Conservation (phyloP, 805 yeast species). For the Ogataea chonburiensis region DNA sequence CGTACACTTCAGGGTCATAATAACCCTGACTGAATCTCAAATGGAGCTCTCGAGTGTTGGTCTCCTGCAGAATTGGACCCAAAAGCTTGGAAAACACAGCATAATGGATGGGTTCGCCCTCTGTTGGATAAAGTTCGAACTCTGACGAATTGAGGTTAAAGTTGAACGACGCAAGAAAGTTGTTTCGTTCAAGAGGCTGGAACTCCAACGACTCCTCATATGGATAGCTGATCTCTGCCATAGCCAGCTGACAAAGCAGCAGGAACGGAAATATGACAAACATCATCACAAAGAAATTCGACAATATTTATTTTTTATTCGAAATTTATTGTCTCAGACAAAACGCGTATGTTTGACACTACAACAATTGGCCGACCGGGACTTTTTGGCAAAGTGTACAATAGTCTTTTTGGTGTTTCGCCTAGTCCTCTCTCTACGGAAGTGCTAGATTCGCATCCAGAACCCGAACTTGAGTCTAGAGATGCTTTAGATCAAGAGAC, state of each 20-base stretch:
- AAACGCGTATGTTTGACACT: constrained; percentile 10
- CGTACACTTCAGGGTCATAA: constrained; percentile 93
- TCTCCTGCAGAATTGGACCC: constrained; percentile 68
- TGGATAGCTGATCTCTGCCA: constrained; percentile 32
- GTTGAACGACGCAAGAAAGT: constrained; percentile 65
- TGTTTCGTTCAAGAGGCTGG: constrained; percentile 72
- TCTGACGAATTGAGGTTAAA: constrained; percentile 61
- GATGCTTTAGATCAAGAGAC: constrained; percentile 14
- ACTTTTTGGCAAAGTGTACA: constrained; percentile 23
- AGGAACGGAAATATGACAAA: constrained; percentile 1
- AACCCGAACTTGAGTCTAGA: no score
- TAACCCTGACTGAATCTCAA: constrained; percentile 89
- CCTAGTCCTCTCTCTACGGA: constrained; percentile 23
- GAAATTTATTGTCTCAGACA: constrained; percentile 1
- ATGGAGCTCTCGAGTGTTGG: constrained; percentile 74
- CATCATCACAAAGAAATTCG: not conserved
- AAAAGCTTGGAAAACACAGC: constrained; percentile 76
- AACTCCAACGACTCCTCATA: constrained; percentile 63
- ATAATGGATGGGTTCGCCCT: constrained; percentile 42
- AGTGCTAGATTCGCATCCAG: constrained; percentile 6
- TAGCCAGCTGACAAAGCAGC: constrained; percentile 5
- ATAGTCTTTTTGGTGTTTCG: constrained; percentile 17
- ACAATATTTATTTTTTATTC: no score
- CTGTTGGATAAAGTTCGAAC: constrained; percentile 24
- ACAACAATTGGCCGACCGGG: constrained; percentile 14